Evolutionary conservation across 2,329 filamentous ascomycete genomes (phyloP).

Genomic region (Cladosporium sp.): DNA sequence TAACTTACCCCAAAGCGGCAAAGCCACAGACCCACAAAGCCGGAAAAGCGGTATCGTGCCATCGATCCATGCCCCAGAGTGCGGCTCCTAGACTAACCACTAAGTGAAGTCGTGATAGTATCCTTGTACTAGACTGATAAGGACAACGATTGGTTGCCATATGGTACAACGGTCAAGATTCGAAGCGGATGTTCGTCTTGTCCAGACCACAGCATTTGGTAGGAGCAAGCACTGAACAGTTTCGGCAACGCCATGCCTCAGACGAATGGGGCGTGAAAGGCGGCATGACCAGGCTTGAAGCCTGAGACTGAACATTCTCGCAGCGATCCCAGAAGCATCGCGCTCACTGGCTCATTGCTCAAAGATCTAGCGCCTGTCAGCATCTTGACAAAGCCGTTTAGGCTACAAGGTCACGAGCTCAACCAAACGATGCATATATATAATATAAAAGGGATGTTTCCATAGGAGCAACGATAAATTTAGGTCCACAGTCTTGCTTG

Average conservation of each 20-base stretch:
- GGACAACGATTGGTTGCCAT: not conserved
- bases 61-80: not conserved
- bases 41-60: not conserved
- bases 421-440: not conserved
- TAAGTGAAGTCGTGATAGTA: not conserved
- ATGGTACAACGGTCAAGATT: not conserved
- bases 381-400: not conserved
- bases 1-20: not conserved
- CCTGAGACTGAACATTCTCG: not conserved
- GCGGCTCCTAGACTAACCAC: not conserved
- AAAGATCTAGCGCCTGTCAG: not conserved
- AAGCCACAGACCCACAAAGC: not conserved
- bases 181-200: not conserved
- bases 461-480: not conserved
- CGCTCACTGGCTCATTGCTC: not conserved
- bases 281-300: not conserved
- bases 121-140: not conserved
- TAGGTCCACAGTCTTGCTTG: not conserved
- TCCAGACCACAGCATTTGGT: not conserved
- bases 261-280: not conserved
- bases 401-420: not conserved
- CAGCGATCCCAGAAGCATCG: not conserved
- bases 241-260: not conserved
- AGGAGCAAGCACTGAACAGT: not conserved
- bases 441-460: not conserved